A percentile compares a stretch with the other conserved stretches of the same genome.
phyloP scores from a whole-genome alignment of 768 basidiomycete genomes.

The Trametes cingulata region DNA sequence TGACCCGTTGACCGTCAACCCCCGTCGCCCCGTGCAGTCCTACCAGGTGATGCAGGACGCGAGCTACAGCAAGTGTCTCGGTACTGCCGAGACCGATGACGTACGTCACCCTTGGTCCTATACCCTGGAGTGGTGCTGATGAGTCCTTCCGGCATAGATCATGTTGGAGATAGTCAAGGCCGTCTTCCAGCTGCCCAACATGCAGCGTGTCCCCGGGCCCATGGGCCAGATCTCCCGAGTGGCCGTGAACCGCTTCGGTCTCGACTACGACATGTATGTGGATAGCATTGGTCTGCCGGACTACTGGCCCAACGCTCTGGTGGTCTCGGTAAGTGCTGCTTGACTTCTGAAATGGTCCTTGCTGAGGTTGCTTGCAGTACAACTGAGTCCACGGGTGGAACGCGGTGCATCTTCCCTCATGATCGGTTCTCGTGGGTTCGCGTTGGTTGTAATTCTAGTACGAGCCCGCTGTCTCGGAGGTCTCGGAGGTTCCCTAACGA shows the following conservation, averaged over 20 bases:
- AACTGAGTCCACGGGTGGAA: neutral
- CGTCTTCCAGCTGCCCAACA: constrained; percentile 46
- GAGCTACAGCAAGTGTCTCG: constrained; percentile 45
- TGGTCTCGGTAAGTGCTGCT: constrained; percentile 19
- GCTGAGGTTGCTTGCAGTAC: constrained; percentile 1
- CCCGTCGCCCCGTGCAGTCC: constrained; percentile 35
- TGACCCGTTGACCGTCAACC: constrained; percentile 41
- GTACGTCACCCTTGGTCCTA: constrained; percentile 10
- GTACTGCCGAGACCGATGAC: constrained; percentile 37
- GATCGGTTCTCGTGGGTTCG: no score
- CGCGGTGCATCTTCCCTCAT: no score
- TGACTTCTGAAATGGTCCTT: neutral
- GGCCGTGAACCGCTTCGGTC: constrained; percentile 37
- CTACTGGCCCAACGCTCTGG: constrained; percentile 24
- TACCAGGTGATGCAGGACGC: constrained; percentile 34
- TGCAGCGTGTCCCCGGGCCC: constrained; percentile 47
- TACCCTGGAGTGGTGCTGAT: neutral
- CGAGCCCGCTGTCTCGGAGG: no score
- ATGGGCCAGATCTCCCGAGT: constrained; percentile 42
- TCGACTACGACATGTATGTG: constrained; percentile 26
- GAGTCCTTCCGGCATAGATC: neutral
- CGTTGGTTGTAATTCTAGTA: no score
- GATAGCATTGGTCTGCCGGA: constrained; percentile 26
- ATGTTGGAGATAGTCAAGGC: constrained; percentile 45
- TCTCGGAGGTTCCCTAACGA: no score